A percentile compares a stretch with the other conserved stretches of the same genome.
Evolutionary conservation across 2,329 filamentous ascomycete genomes (phyloP).

Genomic region (Fusarium avenaceum): DNA sequence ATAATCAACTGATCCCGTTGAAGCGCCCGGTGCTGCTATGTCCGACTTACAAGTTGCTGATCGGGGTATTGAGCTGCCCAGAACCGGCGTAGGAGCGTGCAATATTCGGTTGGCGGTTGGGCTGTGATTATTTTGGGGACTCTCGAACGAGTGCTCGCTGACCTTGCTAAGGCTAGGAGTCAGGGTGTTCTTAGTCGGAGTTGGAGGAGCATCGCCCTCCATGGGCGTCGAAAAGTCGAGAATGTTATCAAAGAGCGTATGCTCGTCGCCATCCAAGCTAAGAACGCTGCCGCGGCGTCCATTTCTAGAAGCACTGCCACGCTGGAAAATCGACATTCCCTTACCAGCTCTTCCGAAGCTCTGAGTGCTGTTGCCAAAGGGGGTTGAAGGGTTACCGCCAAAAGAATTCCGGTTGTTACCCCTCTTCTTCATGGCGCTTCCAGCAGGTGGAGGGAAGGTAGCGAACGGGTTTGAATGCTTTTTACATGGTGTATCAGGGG

Average conservation of each 20-base stretch:
- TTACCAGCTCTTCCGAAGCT: constrained; percentile 68
- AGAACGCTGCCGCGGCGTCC: constrained; percentile 77
- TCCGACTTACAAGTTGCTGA: constrained; percentile 63
- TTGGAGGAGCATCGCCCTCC: constrained; percentile 83
- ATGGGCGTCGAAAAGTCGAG: constrained; percentile 46
- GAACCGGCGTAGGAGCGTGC: constrained; percentile 58
- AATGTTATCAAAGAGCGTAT: constrained; percentile 59
- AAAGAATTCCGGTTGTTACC: constrained; percentile 77
- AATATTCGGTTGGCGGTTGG: constrained; percentile 64
- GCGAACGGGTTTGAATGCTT: constrained; percentile 79
- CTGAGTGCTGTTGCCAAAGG: constrained; percentile 73
- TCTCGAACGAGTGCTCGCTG: constrained; percentile 59
- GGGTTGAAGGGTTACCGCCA: constrained; percentile 79
- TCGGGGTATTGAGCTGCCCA: constrained; percentile 54
- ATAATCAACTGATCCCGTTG: constrained; percentile 29
- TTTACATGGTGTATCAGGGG: constrained; percentile 97
- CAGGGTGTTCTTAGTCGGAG: constrained; percentile 82
- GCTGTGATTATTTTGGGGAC: constrained; percentile 45
- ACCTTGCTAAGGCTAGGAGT: constrained; percentile 58
- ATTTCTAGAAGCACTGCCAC: constrained; percentile 61
- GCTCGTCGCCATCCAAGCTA: constrained; percentile 84
- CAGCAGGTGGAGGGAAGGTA: constrained; percentile 71
- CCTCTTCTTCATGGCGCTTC: constrained; percentile 74
- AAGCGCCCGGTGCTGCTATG: constrained; percentile 30
- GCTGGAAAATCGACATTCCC: constrained; percentile 76